Evolutionary conservation across 768 basidiomycete species (phyloP), one percentile per base, ranked within the genome.

Genomic region (Russula brevipes): DNA sequence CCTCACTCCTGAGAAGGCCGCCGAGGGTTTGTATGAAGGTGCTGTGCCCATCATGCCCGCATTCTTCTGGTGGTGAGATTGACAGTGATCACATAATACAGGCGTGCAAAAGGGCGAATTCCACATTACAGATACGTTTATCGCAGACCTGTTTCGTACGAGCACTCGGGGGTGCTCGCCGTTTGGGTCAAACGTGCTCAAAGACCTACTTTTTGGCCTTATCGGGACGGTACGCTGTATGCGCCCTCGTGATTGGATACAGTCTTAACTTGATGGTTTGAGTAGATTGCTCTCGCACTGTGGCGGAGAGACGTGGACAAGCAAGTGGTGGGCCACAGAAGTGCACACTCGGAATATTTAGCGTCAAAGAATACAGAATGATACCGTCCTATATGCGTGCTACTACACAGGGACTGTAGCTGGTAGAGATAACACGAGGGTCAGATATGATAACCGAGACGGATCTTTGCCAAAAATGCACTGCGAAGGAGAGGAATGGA

Each of bases 91-190:
- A n/a, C 47, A 19, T 35, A 36, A 24, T 17, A 4, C 65, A 87
- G 91, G 91, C 31, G 80, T 95, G 11, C 78, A 84, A 68, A 81
- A 77, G 24, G 87, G 86, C 31, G 75, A 89, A 5, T 84, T 81
- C 59, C 89, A 94, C 64, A 92, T 94, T 61, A 85, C 88, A 0
- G 83, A 80, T 30, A 87, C 93, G 68, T 73, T 91, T 35, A 81
- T 87, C 39, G 84, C 85, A 3, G 74, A 79, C 55, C 64, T 93
- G 19, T 88, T 95, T 72, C 79, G 88, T 24, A 80, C 85, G 6
- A 84, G 81, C 7, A 85, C 87, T 0, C 79, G 85, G 19, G 91
- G 88, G 0, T 75, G 82, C 35, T 76, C 85, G 0, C 87, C 87
- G 2, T 65, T 66, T 47, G 58, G 60, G 35, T 46, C 83, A 46